phyloP scores from a whole-genome alignment of 169 alveolate species.

The Pseudocohnilembus persalinus region DNA sequence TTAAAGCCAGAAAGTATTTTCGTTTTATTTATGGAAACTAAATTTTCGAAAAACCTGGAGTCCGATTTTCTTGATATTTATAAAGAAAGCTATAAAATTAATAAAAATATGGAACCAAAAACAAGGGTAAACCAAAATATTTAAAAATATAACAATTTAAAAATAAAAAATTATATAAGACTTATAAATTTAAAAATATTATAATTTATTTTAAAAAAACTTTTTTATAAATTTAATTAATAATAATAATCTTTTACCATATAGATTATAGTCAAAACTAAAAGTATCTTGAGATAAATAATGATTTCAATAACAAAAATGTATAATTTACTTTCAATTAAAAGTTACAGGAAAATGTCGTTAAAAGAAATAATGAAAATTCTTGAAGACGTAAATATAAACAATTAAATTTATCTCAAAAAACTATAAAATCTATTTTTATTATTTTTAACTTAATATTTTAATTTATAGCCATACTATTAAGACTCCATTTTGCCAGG shows the following conservation, averaged over 20 bases:
- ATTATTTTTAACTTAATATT: too few relatives aligned
- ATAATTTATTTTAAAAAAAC: too few relatives aligned
- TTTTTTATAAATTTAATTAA: too few relatives aligned
- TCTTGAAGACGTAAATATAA: constrained; percentile 3
- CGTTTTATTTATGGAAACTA: neutral
- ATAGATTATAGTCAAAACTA: constrained; percentile 5
- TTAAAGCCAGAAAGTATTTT: neutral
- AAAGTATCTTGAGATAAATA: constrained; percentile 1
- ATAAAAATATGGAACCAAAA: constrained; percentile 6
- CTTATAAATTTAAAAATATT: too few relatives aligned
- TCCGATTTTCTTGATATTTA: neutral
- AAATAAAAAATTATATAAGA: too few relatives aligned
- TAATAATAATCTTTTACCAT: too few relatives aligned
- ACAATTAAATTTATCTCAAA: neutral
- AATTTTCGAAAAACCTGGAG: neutral
- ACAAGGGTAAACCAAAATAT: too few relatives aligned
- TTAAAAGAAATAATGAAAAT: constrained; percentile 5
- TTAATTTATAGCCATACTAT: neutral
- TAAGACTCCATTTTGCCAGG: neutral
- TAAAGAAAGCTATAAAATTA: neutral
- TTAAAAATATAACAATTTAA: too few relatives aligned
- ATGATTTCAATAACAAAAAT: constrained; percentile 3
- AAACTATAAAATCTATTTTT: too few relatives aligned
- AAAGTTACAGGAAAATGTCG: constrained; percentile 7
- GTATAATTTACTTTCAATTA: neutral